Base-by-base conservation (phyloP, 805 yeast genomes). In the Candida vartiovaarae region DNA sequence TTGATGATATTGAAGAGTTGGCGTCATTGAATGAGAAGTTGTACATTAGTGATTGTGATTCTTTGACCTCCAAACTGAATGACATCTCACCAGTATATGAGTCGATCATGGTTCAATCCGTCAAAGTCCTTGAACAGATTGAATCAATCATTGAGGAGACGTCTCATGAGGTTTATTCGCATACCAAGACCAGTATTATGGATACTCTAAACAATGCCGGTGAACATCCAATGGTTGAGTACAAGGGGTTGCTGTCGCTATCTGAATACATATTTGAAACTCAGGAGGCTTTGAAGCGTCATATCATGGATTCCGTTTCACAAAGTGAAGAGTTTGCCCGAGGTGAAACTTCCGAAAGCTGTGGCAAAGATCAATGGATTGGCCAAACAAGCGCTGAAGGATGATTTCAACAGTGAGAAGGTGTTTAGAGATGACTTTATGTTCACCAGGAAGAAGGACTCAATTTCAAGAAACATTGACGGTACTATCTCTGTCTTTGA, bases 391-490 rank as follows among this genome's bases (percentile, higher is more conserved):
- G 74, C 76, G n/a, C 66, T 89, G 36, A 87, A 87, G 6, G 75
- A 76, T 29, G 82, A 78, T 28, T 72, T 70, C 36, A 65, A 67
- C 11, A 52, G 75, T 27, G 82, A 80, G 41, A 76, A 80, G 41
- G 72, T 71, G 7, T 87, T 87, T 60, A 75, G 82, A 45, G 74
- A 84, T 8, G 80, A 78, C 28, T 73, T 84, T 34, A 93, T 93
- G 98, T 91, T 89, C 56, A 77, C 88, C 2, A 78, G 88, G 52
- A 72, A 73, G 45, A 75, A 72, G 34, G 96, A 93, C 55, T 61
- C 72, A 4, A 63, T 80, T 31, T 70, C 75, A 32, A 76, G 82
- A 49, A 71, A 74, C 34, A 67, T 90, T 27, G 70, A 76, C 39
- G 77, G 77, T 26, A 72, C 76, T 23, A 70, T 91, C 25, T 77